Conservation (phyloP, 805 yeast species). For the Alloascoidea africana region DNA sequence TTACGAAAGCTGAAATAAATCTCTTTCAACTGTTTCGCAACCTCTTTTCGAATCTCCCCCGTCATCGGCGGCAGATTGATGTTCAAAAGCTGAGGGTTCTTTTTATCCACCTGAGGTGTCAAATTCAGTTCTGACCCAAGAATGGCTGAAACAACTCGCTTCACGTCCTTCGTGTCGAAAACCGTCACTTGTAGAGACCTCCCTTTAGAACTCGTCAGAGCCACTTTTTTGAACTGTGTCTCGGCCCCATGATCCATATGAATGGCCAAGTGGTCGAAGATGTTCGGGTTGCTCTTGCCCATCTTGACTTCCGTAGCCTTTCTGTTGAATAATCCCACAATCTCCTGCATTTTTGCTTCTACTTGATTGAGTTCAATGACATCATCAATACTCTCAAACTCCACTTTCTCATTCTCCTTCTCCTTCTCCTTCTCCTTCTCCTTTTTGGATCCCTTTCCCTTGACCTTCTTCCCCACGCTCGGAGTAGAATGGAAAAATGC, state of each 20-base stretch:
- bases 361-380: constrained; percentile 22
- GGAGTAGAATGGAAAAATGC: neutral
- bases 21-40: constrained; percentile 47
- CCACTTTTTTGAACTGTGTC: constrained; percentile 36
- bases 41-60: constrained; percentile 44
- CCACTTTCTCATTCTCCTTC: constrained; percentile 6
- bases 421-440: constrained; percentile 5
- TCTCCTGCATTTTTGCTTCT: constrained; percentile 26
- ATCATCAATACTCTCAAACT: constrained; percentile 8
- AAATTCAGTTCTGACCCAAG: constrained; percentile 54
- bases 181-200: constrained; percentile 64
- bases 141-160: constrained; percentile 56
- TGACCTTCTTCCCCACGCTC: constrained; percentile 3
- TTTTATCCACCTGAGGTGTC: constrained; percentile 66
- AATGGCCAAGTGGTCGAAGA: constrained; percentile 47
- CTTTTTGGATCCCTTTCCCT: constrained; percentile 4
- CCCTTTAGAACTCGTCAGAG: constrained; percentile 59
- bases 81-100: constrained; percentile 56
- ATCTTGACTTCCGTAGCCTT: constrained; percentile 46
- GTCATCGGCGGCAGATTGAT: constrained; percentile 67
- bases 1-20: constrained; percentile 48
- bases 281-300: constrained; percentile 53
- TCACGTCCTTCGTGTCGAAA: constrained; percentile 66
- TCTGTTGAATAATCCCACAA: constrained; percentile 37
- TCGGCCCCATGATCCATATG: constrained; percentile 29